Percentiles rank a stretch among this genome's conserved stretches.
phyloP scores from a whole-genome alignment of 495 filamentous ascomycete genomes.

The Hypoxylon rickii region DNA sequence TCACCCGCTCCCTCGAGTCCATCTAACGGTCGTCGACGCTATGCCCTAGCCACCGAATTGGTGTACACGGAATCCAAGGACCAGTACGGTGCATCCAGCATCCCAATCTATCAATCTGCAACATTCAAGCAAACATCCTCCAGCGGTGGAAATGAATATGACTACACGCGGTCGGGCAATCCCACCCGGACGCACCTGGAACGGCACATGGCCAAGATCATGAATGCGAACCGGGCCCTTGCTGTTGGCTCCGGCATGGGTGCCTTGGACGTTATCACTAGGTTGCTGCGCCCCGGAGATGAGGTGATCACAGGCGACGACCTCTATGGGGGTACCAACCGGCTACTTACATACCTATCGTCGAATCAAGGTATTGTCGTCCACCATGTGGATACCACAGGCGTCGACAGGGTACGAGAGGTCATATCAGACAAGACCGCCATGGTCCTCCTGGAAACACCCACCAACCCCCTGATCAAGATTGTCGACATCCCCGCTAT shows the following conservation, averaged over 20 bases:
- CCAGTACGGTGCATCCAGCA: constrained; percentile 92
- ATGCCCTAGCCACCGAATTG: constrained; percentile 92
- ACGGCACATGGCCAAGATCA: constrained; percentile 97
- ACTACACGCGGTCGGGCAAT: constrained; percentile 97
- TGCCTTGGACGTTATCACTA: constrained; percentile 94
- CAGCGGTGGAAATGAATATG: constrained; percentile 82
- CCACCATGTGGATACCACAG: constrained; percentile 94
- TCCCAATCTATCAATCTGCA: constrained; percentile 97
- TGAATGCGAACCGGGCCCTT: constrained; percentile 88
- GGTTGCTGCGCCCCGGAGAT: constrained; percentile 88
- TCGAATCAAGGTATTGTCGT: constrained; percentile 87
- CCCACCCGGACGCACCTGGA: constrained; percentile 96
- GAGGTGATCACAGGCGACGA: constrained; percentile 98
- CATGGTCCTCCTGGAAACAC: constrained; percentile 95
- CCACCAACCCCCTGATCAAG: constrained; percentile 97
- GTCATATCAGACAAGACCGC: constrained; percentile 78
- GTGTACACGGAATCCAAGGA: constrained; percentile 95
- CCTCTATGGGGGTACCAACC: constrained; percentile 93
- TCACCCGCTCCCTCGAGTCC: constrained; percentile 95
- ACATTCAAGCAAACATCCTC: constrained; percentile 94
- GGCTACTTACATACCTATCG: constrained; percentile 87
- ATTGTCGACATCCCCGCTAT: constrained; percentile 89
- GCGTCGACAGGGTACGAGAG: constrained; percentile 65
- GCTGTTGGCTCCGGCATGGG: constrained; percentile 97
- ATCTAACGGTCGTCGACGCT: constrained; percentile 73